phyloP scores from a whole-genome alignment of 2,329 filamentous ascomycete species.

The Cladobotryum protrusum region DNA sequence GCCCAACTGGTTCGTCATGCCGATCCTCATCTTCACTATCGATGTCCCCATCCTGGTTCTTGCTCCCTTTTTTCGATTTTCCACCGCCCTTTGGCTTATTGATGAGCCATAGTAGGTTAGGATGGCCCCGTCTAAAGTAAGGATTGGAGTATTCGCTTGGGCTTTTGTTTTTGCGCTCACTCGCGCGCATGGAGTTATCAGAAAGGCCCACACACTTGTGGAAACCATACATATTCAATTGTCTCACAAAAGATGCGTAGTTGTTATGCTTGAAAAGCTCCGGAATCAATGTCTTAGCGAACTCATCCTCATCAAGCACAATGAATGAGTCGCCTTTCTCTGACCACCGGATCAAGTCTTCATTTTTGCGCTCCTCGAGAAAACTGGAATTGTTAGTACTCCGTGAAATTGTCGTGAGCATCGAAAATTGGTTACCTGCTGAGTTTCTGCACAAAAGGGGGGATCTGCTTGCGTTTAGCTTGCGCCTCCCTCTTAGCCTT shows the following conservation, averaged over 20 bases:
- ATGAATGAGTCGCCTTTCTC: slow-evolving; percentile 95
- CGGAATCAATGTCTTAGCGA: slow-evolving; percentile 92
- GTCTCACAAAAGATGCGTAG: slow-evolving; percentile 91
- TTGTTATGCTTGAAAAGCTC: slow-evolving; percentile 99
- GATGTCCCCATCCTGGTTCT: slow-evolving; percentile 63
- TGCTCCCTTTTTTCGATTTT: slow-evolving; percentile 50
- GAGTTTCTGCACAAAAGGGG: slow-evolving; percentile 94
- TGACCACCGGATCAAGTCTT: slow-evolving; percentile 93
- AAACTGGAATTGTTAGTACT: slow-evolving; percentile 56
- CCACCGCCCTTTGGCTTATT: slow-evolving; percentile 82
- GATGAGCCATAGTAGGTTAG: slow-evolving; percentile 90
- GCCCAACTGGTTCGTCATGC: slow-evolving; percentile 33
- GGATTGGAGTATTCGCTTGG: slow-evolving; percentile 97
- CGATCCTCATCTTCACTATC: slow-evolving; percentile 56
- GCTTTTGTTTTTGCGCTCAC: slow-evolving; percentile 94
- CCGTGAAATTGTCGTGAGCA: neutral
- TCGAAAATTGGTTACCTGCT: slow-evolving; percentile 75
- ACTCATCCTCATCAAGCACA: slow-evolving; percentile 94
- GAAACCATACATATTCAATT: slow-evolving; percentile 96
- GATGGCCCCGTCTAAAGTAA: slow-evolving; percentile 88
- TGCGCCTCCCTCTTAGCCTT: slow-evolving; percentile 82
- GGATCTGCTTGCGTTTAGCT: slow-evolving; percentile 88
- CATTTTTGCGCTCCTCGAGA: slow-evolving; percentile 86
- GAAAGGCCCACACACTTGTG: slow-evolving; percentile 92
- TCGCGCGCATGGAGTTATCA: slow-evolving; percentile 96